Conservation (phyloP, 2,329 filamentous ascomycete genomes). For the Neofusicoccum cordaticola region DNA sequence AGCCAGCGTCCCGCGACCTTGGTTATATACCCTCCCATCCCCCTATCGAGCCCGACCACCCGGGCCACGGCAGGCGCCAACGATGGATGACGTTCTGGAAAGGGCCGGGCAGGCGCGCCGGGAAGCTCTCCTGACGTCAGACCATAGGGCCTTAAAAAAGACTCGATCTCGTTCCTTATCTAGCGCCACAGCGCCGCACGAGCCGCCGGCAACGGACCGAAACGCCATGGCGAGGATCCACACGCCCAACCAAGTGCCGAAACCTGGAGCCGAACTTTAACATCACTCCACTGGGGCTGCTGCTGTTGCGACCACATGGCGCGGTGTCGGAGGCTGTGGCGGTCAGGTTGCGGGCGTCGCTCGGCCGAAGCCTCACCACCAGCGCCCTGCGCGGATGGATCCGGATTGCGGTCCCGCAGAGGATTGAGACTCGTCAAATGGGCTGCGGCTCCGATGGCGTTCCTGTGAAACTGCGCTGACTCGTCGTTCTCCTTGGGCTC, state of each 20-base stretch:
- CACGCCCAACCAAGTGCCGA: neutral
- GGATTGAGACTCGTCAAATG: neutral
- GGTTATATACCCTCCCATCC: neutral
- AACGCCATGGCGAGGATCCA: neutral
- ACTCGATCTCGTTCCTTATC: neutral
- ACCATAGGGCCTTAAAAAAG: neutral
- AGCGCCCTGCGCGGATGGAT: neutral
- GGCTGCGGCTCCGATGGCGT: too few species aligned
- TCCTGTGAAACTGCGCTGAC: too few species aligned
- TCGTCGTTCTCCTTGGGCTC: too few species aligned
- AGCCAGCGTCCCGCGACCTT: neutral
- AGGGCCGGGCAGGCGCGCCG: neutral
- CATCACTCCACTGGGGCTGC: neutral
- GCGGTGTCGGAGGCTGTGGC: neutral
- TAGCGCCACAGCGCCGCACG: neutral
- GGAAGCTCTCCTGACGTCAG: conserved; percentile 1
- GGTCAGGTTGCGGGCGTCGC: neutral
- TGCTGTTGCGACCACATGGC: neutral
- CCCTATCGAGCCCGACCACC: neutral
- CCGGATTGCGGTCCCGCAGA: neutral
- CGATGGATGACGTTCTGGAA: neutral
- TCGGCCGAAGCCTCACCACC: neutral
- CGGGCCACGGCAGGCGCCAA: neutral
- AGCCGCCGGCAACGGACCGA: neutral
- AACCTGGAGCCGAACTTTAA: conserved; percentile 8